Evolutionary conservation across 2,329 filamentous ascomycete species (phyloP).

Genomic region (Pezicula carpinea): DNA sequence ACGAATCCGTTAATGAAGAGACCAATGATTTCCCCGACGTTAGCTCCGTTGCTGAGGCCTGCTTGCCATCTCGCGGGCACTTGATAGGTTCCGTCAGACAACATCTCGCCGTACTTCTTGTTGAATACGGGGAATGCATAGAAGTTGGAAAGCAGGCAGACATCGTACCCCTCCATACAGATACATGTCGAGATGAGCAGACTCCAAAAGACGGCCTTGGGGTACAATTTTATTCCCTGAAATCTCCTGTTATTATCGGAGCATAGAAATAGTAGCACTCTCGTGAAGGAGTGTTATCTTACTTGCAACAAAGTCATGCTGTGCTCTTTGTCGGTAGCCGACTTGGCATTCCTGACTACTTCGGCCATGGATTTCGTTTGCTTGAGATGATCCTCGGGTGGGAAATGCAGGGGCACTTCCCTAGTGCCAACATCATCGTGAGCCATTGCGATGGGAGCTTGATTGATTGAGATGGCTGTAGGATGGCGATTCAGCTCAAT

Average conservation of each 20-base stretch:
- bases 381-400: constrained; percentile 17
- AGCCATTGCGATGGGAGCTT: too few species aligned
- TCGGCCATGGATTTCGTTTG: constrained; percentile 22
- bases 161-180: constrained; percentile 86
- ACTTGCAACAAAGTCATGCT: constrained; percentile 58
- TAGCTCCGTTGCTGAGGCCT: constrained; percentile 29
- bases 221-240: constrained; percentile 77
- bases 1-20: constrained; percentile 45
- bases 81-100: constrained; percentile 27
- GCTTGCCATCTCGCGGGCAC: constrained; percentile 32
- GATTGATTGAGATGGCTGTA: too few species aligned
- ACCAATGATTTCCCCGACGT: constrained; percentile 39
- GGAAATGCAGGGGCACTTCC: constrained; percentile 13
- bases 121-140: constrained; percentile 28
- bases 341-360: constrained; percentile 37
- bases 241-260: too few species aligned
- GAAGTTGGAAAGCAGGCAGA: constrained; percentile 34
- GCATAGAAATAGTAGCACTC: too few species aligned
- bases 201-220: constrained; percentile 81
- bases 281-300: too few species aligned
- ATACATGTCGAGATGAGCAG: constrained; percentile 87
- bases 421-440: too few species aligned
- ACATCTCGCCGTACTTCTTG: constrained; percentile 31
- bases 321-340: constrained; percentile 57
- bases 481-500: too few species aligned